Base-by-base conservation (phyloP, 176 grass and related monocot species). In the Cymbopogon citratus region DNA sequence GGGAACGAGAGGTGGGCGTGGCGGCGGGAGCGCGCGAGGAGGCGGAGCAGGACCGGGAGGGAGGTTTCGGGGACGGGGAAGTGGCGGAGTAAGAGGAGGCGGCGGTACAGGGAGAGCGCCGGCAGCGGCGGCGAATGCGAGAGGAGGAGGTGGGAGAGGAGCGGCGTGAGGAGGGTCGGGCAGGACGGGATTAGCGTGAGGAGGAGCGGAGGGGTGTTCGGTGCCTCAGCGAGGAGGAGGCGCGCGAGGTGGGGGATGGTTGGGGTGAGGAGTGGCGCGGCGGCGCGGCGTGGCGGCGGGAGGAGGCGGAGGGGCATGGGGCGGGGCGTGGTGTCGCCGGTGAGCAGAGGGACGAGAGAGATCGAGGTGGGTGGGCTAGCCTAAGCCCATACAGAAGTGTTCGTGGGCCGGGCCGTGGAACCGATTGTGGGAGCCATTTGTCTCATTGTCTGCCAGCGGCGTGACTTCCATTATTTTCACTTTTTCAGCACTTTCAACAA, bases 81-180 rank as follows among this genome's bases (percentile, higher is more conserved):
- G 65, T 81, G 63, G 26, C 79, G 64, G 63, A 91, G 67, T 4
- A 75, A n/a, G 46, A 87, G 71, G 69, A 91, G 69, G 39, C 69
- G 69, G 41, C 87, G 81, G 83, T 79, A 94, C 36, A 90, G 87
- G 76, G 62, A 45, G 72, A 89, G 80, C 63, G 89, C 91, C 5
- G 87, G 86, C 73, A 82, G 61, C 19, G 89, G 87, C 43, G 92
- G 87, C 43, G 88, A 81, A 71, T 89, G 82, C 35, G 89, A 87
- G 51, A 90, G 86, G 49, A 90, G 82, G 79, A 91, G 84, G 21
- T 83, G 80, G 44, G 79, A 81, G 66, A 90, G 90, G 67, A 91
- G 79, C 6, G 81, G 77, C 69, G 76, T 81, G 43, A 82, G 81
- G 65, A 85, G 77, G 28, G 78, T 71, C 5, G 84, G 94, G 44